Percentiles rank a stretch among this genome's conserved stretches.
These are phyloP conservation scores for Cladosporium sp. DNA, from an alignment of 2,329 filamentous ascomycete species.

Conservation along the genomic window DNA sequence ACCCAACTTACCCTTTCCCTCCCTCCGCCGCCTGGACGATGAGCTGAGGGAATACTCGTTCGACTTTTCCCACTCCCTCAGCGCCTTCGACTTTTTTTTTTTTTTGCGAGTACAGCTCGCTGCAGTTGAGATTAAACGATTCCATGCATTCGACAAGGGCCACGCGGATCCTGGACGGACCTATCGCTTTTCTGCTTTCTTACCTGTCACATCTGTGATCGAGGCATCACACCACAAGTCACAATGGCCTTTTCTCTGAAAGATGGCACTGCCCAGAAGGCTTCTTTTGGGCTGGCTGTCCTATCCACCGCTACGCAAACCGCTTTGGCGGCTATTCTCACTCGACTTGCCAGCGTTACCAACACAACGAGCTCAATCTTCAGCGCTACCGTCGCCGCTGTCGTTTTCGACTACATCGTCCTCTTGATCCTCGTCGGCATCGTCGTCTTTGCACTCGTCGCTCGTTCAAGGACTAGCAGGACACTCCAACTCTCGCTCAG, in stretches of 20 bases:
- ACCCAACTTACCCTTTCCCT: background rate
- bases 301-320: constrained; percentile 19
- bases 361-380: constrained; percentile 12
- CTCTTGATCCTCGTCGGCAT: constrained; percentile 17
- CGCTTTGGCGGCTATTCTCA: constrained; percentile 18
- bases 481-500: constrained; percentile 12
- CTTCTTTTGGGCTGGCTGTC: constrained; percentile 10
- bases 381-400: constrained; percentile 19
- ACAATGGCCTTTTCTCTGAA: constrained; percentile 10
- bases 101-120: constrained; percentile 2
- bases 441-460: constrained; percentile 13
- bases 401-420: constrained; percentile 21
- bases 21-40: constrained; percentile 1
- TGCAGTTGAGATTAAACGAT: constrained; percentile 12
- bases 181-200: background rate
- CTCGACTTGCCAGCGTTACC: constrained; percentile 18
- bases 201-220: constrained; percentile 8
- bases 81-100: constrained; percentile 1
- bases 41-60: background rate
- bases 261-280: constrained; percentile 5
- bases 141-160: constrained; percentile 10
- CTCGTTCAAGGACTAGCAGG: constrained; percentile 14
- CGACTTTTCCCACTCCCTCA: background rate
- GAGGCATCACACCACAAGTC: background rate
- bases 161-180: constrained; percentile 10